These are phyloP conservation scores for Malus hybrid DNA, from an alignment of 331 rosid species.

Conservation along the genomic window DNA sequence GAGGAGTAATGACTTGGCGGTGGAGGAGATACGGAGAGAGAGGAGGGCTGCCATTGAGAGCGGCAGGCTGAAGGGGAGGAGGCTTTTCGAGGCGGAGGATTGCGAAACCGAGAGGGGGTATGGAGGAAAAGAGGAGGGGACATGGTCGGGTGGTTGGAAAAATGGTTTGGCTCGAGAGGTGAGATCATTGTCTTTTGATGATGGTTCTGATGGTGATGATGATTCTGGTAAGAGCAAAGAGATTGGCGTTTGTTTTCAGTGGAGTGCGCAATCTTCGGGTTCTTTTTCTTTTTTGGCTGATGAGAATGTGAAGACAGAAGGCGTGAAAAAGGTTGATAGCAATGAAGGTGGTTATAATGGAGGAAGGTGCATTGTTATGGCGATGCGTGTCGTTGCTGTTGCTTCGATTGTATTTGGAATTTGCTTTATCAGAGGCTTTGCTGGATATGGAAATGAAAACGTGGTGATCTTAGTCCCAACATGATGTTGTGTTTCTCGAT, in stretches of 20 bases:
- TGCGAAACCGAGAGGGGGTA: background rate
- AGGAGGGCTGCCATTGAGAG: slow-evolving; percentile 26
- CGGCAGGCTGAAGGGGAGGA: slow-evolving; percentile 32
- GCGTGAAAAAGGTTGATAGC: background rate
- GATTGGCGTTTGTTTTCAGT: background rate
- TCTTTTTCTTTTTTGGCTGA: background rate
- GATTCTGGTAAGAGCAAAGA: slow-evolving; percentile 7
- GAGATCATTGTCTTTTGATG: slow-evolving; percentile 22
- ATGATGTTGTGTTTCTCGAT: slow-evolving; percentile 1
- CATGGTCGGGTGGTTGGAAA: background rate
- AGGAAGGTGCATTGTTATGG: slow-evolving; percentile 1
- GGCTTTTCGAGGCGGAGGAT: slow-evolving; percentile 23
- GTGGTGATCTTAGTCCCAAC: slow-evolving; percentile 37
- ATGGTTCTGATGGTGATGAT: slow-evolving; percentile 6
- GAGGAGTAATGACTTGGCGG: slow-evolving; percentile 12
- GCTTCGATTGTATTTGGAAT: slow-evolving; percentile 20
- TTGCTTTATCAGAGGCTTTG: slow-evolving; percentile 13
- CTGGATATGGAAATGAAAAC: slow-evolving; percentile 7
- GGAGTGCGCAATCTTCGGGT: background rate
- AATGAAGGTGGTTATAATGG: background rate
- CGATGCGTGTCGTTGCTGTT: slow-evolving; percentile 21
- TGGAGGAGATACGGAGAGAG: slow-evolving; percentile 25
- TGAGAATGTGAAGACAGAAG: slow-evolving; percentile 4
- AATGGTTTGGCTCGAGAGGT: slow-evolving; percentile 7
- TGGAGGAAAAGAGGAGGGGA: background rate